These are phyloP conservation scores for Euphorbia tirucalli DNA, from an alignment of 345 rosid genomes.

Conservation along the genomic window DNA sequence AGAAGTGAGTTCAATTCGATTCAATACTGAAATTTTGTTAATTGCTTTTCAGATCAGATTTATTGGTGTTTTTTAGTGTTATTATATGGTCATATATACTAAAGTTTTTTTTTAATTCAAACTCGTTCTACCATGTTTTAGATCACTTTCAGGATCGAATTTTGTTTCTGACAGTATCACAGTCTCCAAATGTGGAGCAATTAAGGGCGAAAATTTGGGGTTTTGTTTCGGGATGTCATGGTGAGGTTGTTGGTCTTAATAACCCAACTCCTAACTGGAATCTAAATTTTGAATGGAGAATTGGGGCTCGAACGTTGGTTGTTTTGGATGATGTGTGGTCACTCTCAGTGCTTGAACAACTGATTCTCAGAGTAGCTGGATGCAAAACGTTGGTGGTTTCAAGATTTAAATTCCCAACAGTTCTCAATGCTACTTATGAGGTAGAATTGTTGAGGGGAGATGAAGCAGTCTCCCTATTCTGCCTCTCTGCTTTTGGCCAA, in stretches of 20 bases:
- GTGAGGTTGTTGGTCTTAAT: conserved; percentile 19
- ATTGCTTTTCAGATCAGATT: no score
- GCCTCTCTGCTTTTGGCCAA: conserved; percentile 69
- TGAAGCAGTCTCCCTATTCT: conserved; percentile 68
- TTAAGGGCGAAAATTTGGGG: conserved; percentile 43
- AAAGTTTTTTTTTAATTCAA: no score
- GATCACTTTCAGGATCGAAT: conserved; percentile 51
- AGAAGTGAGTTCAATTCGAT: conserved; percentile 41
- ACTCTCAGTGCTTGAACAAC: conserved; percentile 48
- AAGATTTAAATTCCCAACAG: conserved; percentile 50
- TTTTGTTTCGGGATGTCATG: conserved; percentile 43
- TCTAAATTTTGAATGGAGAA: conserved; percentile 31
- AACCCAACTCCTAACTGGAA: conserved; percentile 35
- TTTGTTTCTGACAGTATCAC: conserved; percentile 78
- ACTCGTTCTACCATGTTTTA: conserved; percentile 27
- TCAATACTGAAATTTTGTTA: neutral
- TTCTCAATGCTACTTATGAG: conserved; percentile 38
- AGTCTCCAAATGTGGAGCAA: conserved; percentile 63
- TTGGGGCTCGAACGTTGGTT: conserved; percentile 37
- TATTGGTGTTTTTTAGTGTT: no score
- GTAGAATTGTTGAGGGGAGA: conserved; percentile 62
- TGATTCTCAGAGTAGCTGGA: conserved; percentile 49
- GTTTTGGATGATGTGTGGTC: conserved; percentile 94
- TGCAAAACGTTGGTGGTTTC: conserved; percentile 77
- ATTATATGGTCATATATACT: no score